These are phyloP conservation scores for Sugiyamaella neomexicana DNA, from an alignment of 1,139 yeast species.

Conservation along the genomic window DNA sequence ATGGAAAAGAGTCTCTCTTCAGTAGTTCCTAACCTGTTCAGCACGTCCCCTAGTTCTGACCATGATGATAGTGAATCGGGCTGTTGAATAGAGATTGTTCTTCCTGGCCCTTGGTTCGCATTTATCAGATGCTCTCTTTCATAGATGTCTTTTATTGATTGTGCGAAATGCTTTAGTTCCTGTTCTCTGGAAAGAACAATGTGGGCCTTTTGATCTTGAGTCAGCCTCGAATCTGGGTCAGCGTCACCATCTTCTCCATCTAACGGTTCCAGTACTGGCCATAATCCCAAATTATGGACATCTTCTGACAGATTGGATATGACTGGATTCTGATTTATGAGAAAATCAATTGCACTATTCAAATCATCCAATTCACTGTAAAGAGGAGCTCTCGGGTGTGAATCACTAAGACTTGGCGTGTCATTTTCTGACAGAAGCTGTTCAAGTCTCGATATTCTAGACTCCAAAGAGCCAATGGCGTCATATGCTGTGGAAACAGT, in stretches of 20 bases:
- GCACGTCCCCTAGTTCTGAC: not conserved
- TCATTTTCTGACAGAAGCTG: slow-evolving; percentile 6
- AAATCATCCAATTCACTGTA: slow-evolving; percentile 1
- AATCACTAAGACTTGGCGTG: not conserved
- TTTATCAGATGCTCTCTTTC: slow-evolving; percentile 1
- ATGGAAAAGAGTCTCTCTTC: slow-evolving; percentile 2
- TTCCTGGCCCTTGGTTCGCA: not conserved
- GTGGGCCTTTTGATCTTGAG: slow-evolving; percentile 7
- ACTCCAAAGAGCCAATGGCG: slow-evolving; percentile 4
- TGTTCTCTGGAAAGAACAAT: slow-evolving; percentile 5
- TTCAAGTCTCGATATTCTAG: slow-evolving; percentile 7
- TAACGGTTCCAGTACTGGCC: slow-evolving; percentile 2
- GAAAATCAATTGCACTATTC: slow-evolving; percentile 2
- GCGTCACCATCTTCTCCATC: not conserved
- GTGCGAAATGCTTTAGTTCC: not conserved
- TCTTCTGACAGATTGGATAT: not conserved
- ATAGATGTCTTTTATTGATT: not conserved
- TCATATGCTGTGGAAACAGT: slow-evolving; percentile 1
- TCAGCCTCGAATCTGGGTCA: not conserved
- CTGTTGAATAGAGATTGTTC: not conserved
- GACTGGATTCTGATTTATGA: slow-evolving; percentile 3
- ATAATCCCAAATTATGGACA: not conserved
- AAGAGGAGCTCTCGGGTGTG: not conserved
- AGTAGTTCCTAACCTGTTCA: not conserved
- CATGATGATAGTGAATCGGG: not conserved